Evolutionary conservation across 495 filamentous ascomycete genomes (phyloP).

Genomic region (Penicillium paradoxum): DNA sequence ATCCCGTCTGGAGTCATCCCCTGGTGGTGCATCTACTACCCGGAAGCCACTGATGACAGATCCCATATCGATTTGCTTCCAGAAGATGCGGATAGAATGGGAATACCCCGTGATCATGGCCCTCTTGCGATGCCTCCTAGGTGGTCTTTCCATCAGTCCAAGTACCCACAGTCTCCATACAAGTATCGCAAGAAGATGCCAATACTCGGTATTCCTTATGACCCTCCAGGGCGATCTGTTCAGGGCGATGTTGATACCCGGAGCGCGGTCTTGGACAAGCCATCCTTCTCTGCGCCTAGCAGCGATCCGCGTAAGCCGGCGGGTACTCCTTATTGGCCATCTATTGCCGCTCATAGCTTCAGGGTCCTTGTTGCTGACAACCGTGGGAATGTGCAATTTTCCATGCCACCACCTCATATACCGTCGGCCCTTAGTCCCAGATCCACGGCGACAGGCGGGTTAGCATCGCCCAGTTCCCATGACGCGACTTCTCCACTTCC

Average conservation of each 20-base stretch:
- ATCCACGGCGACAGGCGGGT: conserved; percentile 25
- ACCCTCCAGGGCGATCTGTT: not conserved
- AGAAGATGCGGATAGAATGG: not conserved
- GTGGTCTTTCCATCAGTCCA: not conserved
- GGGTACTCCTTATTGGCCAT: conserved; percentile 35
- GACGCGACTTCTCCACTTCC: conserved; percentile 25
- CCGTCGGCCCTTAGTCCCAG: conserved; percentile 30
- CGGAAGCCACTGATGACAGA: not conserved
- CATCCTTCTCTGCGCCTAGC: conserved; percentile 9
- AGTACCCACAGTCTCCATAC: not conserved
- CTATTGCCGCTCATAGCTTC: conserved; percentile 37
- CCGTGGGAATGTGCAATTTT: conserved; percentile 33
- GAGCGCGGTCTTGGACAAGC: not conserved
- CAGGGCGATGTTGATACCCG: conserved; percentile 13
- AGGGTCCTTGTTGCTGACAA: conserved; percentile 24
- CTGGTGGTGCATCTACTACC: conserved; percentile 3
- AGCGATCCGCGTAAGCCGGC: conserved; percentile 26
- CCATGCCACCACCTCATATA: conserved; percentile 33
- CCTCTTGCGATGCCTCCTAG: not conserved
- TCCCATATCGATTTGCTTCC: not conserved
- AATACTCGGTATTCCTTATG: not conserved
- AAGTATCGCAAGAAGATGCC: not conserved
- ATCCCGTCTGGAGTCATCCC: conserved; percentile 1
- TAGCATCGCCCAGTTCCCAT: conserved; percentile 31
- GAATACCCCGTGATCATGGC: not conserved